Percentiles rank a stretch among this genome's conserved stretches.
phyloP scores from a whole-genome alignment of 2,329 filamentous ascomycete genomes.

The Clarireedia hainanense region DNA sequence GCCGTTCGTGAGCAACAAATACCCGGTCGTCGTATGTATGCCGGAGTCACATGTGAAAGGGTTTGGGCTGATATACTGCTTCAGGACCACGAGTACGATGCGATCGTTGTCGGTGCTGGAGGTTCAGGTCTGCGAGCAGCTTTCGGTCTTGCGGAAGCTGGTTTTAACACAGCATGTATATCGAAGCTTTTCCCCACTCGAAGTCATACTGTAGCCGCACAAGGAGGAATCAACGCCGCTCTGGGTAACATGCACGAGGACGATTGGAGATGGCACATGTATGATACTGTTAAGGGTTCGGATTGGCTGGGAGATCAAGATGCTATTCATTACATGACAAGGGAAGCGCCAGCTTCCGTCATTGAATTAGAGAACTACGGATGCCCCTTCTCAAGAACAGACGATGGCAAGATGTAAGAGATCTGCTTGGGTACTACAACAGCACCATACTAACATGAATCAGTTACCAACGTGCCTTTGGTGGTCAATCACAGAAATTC shows the following conservation, averaged over 20 bases:
- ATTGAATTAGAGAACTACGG: slow-evolving; percentile 97
- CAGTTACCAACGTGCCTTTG: slow-evolving; percentile 46
- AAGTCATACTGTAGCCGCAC: slow-evolving; percentile 59
- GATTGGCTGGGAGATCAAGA: slow-evolving; percentile 98
- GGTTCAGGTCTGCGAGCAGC: slow-evolving; percentile 56
- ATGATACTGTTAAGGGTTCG: slow-evolving; percentile 95
- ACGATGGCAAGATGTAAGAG: slow-evolving; percentile 84
- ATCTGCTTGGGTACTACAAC: not conserved
- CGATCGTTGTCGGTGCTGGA: slow-evolving; percentile 59
- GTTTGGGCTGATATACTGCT: slow-evolving; percentile 15
- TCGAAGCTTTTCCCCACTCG: slow-evolving; percentile 60
- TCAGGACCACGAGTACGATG: slow-evolving; percentile 97
- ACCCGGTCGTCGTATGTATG: slow-evolving; percentile 72
- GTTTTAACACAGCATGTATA: slow-evolving; percentile 57
- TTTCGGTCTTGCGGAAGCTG: slow-evolving; percentile 55
- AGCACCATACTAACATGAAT: slow-evolving; percentile 14
- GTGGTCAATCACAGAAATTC: slow-evolving; percentile 39
- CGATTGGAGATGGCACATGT: slow-evolving; percentile 99
- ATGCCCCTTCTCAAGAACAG: slow-evolving; percentile 92
- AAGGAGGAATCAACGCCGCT: slow-evolving; percentile 56
- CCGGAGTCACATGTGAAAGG: not conserved
- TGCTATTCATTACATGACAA: slow-evolving; percentile 97
- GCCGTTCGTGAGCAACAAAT: slow-evolving; percentile 79
- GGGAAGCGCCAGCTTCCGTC: slow-evolving; percentile 84
- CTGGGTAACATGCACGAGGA: slow-evolving; percentile 78